Evolutionary conservation across 306 rosid genomes (phyloP).

Genomic region (Luffa aegyptiaca): DNA sequence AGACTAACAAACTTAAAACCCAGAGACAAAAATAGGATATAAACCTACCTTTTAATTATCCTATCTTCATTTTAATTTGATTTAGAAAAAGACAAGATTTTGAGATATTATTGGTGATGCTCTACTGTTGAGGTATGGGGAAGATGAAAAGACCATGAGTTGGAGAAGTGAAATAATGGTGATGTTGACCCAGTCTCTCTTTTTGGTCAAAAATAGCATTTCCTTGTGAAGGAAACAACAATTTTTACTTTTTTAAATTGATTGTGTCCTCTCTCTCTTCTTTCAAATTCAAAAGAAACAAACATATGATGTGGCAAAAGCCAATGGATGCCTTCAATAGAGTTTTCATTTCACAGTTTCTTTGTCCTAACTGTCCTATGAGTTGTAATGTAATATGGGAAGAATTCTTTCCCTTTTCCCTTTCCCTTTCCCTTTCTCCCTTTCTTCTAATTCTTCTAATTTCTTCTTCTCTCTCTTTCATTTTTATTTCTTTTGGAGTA

Average conservation of each 20-base stretch:
- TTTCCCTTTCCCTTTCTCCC: background rate
- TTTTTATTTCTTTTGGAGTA: background rate
- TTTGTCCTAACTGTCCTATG: constrained; percentile 42
- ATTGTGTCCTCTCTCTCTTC: background rate
- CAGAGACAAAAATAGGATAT: too few species aligned
- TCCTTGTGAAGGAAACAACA: background rate
- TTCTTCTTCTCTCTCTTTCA: constrained; percentile 8
- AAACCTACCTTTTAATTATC: too few species aligned
- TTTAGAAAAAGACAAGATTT: too few species aligned
- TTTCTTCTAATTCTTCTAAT: constrained; percentile 2
- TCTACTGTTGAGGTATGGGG: background rate
- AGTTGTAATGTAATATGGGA: constrained; percentile 19
- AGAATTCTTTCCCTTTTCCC: constrained; percentile 7
- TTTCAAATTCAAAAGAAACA: constrained; percentile 5
- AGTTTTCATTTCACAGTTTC: constrained; percentile 37
- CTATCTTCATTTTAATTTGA: too few species aligned
- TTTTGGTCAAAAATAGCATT: constrained; percentile 3
- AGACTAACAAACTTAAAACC: too few species aligned
- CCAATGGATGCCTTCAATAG: constrained; percentile 18
- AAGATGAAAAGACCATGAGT: background rate
- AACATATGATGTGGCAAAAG: constrained; percentile 29
- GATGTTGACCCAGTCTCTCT: background rate
- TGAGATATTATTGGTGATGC: background rate
- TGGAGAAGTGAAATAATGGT: background rate
- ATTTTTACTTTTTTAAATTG: background rate